Conservation (phyloP, 495 filamentous ascomycete species). For the Tuber umbilicatum region DNA sequence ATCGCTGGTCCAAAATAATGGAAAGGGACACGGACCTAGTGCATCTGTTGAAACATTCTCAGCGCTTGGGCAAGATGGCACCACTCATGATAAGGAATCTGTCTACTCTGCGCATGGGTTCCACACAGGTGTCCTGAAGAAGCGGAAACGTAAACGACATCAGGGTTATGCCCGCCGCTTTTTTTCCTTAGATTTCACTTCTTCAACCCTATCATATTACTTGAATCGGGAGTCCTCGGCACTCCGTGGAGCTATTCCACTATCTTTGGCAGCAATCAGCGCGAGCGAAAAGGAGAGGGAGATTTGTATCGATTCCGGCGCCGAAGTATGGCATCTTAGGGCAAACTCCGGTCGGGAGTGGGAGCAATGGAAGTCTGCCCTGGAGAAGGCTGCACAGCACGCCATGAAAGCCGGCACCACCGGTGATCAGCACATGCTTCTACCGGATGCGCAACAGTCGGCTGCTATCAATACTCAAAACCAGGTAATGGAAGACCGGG, state of each 20-base stretch:
- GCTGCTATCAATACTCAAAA: slow-evolving; percentile 18
- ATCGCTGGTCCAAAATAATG: slow-evolving; percentile 16
- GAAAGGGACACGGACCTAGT: slow-evolving; percentile 41
- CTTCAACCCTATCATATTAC: slow-evolving; percentile 90
- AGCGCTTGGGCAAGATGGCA: slow-evolving; percentile 46
- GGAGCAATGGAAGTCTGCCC: slow-evolving; percentile 71
- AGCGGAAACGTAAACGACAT: slow-evolving; percentile 82
- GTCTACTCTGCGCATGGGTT: slow-evolving; percentile 47
- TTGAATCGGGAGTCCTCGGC: slow-evolving; percentile 85
- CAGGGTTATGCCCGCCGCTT: slow-evolving; percentile 89
- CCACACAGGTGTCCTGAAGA: slow-evolving; percentile 74
- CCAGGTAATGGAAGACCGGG: slow-evolving; percentile 57
- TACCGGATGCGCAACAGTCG: slow-evolving; percentile 14
- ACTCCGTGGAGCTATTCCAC: slow-evolving; percentile 81
- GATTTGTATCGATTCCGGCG: slow-evolving; percentile 93
- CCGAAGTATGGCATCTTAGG: slow-evolving; percentile 94
- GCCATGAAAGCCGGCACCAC: slow-evolving; percentile 40
- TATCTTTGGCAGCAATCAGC: slow-evolving; percentile 81
- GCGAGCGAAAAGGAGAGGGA: slow-evolving; percentile 79
- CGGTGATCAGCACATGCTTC: slow-evolving; percentile 24
- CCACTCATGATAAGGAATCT: slow-evolving; percentile 40
- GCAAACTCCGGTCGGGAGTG: slow-evolving; percentile 78
- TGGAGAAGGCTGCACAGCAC: slow-evolving; percentile 62
- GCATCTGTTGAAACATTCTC: slow-evolving; percentile 54
- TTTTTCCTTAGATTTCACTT: slow-evolving; percentile 88